Base-by-base conservation (phyloP, 257 asterid species). In the Ajuga chamaepitys region DNA sequence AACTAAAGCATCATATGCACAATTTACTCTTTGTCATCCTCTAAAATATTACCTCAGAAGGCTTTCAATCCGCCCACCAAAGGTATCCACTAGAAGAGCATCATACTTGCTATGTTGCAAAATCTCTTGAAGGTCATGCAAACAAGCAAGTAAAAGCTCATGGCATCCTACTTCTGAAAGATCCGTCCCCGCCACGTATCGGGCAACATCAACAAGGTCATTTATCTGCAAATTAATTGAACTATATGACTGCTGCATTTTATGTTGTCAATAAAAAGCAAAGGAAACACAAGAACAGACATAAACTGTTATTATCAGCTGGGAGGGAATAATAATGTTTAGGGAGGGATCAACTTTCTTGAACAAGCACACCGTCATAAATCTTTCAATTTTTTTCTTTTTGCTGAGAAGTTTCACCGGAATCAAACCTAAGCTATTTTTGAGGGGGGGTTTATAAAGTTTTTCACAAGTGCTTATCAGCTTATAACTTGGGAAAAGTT, bases 81-180 rank as follows among this genome's bases (percentile, higher is more conserved):
- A 92, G 42, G 96, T 92, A 77, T 87, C 98, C 62, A 92, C 87
- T 26, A 89, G 77, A 72, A 92, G 95, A 77, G 96, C 91, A 73
- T 73, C 83, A 59, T 80, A 73, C 88, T 87, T 92, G 85, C 87
- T 83, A 37, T 81, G 88, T 47, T 81, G 89, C 80, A 92, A 77
- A 70, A 87, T 60, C 68, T 81, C 95, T 75, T 80, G 95, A 64
- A 92, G 85, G 75, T 92, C 97, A 74, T 89, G 84, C 86, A 84
- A 64, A 78, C 96, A 87, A 35, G 89, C 87, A 79, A 92, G 86
- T 75, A 92, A 83, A 74, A 77, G 75, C 74, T 87, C 86, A 61
- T 80, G 84, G 72, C 94, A 87, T 44, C 91, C 94, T 72, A 84
- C 91, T 72, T 77, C 86, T 14, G 86, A 87, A 67, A 87, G 75